Conservation (phyloP, 179 eudicot species). For the Drosera spatulata region DNA sequence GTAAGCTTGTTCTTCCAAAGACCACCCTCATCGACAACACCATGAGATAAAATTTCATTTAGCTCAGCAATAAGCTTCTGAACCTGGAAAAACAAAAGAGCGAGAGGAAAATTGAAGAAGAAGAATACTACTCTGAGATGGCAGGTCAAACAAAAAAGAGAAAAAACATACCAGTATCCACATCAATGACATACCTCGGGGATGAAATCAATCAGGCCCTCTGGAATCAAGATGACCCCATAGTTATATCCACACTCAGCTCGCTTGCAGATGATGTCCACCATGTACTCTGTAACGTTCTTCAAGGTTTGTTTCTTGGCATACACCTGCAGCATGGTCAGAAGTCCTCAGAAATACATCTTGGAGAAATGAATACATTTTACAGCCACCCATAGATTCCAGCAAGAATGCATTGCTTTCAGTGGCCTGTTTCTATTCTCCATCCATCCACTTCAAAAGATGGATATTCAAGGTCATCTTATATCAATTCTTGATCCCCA, state of each 20-base stretch:
- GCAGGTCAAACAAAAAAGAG: too few species aligned
- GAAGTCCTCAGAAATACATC: background rate
- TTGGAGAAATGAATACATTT: too few species aligned
- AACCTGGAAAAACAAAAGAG: slow-evolving; percentile 45
- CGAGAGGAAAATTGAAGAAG: background rate
- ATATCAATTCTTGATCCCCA: too few species aligned
- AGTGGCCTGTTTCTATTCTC: too few species aligned
- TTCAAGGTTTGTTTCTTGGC: slow-evolving; percentile 79
- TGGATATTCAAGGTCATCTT: too few species aligned
- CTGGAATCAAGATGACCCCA: slow-evolving; percentile 91
- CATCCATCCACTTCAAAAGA: too few species aligned
- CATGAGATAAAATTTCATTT: slow-evolving; percentile 88
- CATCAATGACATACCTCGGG: slow-evolving; percentile 57
- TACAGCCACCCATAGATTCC: too few species aligned
- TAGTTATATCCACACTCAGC: slow-evolving; percentile 77
- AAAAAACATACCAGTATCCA: background rate
- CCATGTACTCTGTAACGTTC: slow-evolving; percentile 83
- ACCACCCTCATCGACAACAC: slow-evolving; percentile 72
- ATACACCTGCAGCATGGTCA: slow-evolving; percentile 53
- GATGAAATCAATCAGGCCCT: slow-evolving; percentile 95
- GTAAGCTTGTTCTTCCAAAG: slow-evolving; percentile 71
- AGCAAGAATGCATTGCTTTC: background rate
- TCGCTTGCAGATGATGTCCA: slow-evolving; percentile 79
- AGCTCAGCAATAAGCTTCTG: slow-evolving; percentile 90
- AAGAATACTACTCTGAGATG: background rate